Percentiles rank a stretch among this genome's conserved stretches.
Conservation (phyloP, 208 protist genomes). For the Tritrichomonas musculus region DNA sequence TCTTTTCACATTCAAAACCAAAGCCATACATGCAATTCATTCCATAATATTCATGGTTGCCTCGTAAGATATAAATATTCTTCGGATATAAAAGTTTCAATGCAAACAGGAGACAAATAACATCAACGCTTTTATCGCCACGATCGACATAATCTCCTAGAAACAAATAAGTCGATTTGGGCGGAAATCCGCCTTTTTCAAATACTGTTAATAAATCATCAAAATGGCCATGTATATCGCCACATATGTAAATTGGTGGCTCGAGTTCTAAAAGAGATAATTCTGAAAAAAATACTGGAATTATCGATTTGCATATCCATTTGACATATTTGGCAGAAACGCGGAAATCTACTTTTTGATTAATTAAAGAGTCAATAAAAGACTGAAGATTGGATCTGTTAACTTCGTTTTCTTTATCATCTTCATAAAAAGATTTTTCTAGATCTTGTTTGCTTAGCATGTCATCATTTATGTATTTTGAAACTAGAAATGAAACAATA, state of each 20-base stretch:
- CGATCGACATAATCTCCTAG: conserved; percentile 54
- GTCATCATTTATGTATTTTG: too few relatives aligned
- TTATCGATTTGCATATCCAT: not conserved
- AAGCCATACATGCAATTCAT: conserved; percentile 44
- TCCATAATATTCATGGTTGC: conserved; percentile 49
- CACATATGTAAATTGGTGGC: not conserved
- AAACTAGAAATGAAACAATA: too few relatives aligned
- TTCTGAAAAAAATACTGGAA: not conserved
- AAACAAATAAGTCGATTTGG: conserved; percentile 43
- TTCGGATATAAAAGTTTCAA: conserved; percentile 45
- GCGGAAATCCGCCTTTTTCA: conserved; percentile 38
- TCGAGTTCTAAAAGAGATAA: not conserved
- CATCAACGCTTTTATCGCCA: conserved; percentile 45
- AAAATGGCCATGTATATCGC: conserved; percentile 48
- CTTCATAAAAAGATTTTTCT: too few relatives aligned
- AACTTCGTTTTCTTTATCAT: too few relatives aligned
- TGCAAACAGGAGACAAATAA: conserved; percentile 42
- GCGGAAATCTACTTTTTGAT: too few relatives aligned
- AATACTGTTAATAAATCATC: conserved; percentile 49
- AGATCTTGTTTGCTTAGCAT: too few relatives aligned
- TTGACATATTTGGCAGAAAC: too few relatives aligned
- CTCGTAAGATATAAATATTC: conserved; percentile 44
- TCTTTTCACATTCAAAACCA: conserved; percentile 57
- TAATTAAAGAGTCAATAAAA: too few relatives aligned
- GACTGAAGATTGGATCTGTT: too few relatives aligned